These are phyloP conservation scores for Populus hybrid DNA, from an alignment of 441 rosid genomes.

Conservation along the genomic window DNA sequence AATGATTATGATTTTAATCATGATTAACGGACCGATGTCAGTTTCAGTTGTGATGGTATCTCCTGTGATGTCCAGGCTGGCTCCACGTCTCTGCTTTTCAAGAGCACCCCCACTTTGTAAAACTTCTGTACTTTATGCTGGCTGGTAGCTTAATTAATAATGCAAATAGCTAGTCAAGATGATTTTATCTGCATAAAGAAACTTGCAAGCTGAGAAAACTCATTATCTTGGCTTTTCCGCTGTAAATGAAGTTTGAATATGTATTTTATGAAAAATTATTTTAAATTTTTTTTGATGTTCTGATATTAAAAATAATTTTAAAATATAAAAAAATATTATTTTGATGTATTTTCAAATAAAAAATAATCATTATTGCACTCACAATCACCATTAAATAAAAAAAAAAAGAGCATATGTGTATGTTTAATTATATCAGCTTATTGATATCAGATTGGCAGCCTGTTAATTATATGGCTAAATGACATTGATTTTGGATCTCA, in stretches of 20 bases:
- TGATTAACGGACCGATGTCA: slow-evolving; percentile 2
- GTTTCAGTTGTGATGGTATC: background rate
- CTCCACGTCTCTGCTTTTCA: background rate
- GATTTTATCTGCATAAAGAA: background rate
- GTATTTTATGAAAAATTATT: too few species aligned
- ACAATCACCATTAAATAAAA: too few species aligned
- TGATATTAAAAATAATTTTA: too few species aligned
- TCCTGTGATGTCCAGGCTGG: slow-evolving; percentile 9
- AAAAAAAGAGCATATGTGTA: too few species aligned
- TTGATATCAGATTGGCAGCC: background rate
- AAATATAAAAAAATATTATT: too few species aligned
- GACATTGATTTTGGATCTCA: background rate
- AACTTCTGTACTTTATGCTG: slow-evolving; percentile 3
- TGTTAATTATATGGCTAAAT: background rate
- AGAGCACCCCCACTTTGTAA: background rate
- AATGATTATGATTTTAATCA: slow-evolving; percentile 17
- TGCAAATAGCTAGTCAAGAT: background rate
- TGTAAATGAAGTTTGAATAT: background rate
- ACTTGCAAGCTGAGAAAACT: background rate
- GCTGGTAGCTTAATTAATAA: background rate
- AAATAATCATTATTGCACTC: too few species aligned
- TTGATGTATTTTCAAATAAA: too few species aligned
- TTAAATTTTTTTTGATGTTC: too few species aligned
- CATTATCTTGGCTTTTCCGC: background rate
- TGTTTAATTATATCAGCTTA: background rate